A percentile compares a stretch with the other conserved stretches of the same genome.
These are phyloP conservation scores for Kazachstania taianensis DNA, from an alignment of 805 yeast genomes.

Conservation along the genomic window DNA sequence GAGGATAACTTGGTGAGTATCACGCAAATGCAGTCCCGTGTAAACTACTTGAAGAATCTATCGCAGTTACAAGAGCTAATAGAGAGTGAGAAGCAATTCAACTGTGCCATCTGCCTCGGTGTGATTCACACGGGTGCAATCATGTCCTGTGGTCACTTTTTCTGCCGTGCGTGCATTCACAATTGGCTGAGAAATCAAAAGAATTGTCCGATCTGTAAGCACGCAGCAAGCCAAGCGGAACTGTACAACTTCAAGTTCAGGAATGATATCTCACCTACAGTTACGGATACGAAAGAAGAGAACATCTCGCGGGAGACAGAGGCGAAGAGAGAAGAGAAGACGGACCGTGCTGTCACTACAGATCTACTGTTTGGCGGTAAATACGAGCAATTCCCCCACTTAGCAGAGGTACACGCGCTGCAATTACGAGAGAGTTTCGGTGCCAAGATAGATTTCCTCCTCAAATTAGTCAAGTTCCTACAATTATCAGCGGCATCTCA, in stretches of 20 bases:
- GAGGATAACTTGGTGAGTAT: constrained; percentile 17
- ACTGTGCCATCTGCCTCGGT: constrained; percentile 73
- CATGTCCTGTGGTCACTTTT: constrained; percentile 87
- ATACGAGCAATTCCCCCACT: constrained; percentile 17
- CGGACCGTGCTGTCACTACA: too few relatives aligned
- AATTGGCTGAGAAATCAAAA: constrained; percentile 55
- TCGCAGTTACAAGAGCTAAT: constrained; percentile 19
- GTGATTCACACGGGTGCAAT: constrained; percentile 65
- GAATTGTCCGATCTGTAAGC: constrained; percentile 78
- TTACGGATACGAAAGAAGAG: not conserved
- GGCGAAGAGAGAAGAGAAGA: not conserved
- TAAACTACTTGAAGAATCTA: constrained; percentile 41
- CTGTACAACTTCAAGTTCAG: constrained; percentile 57
- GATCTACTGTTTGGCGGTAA: constrained; percentile 8
- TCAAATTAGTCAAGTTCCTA: constrained; percentile 60
- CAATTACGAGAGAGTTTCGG: constrained; percentile 50
- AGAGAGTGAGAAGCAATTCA: constrained; percentile 25
- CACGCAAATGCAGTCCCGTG: constrained; percentile 31
- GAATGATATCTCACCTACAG: constrained; percentile 7
- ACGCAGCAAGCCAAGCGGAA: constrained; percentile 37
- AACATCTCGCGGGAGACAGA: not conserved
- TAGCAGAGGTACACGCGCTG: constrained; percentile 39
- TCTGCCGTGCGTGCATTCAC: constrained; percentile 69
- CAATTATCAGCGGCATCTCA: constrained; percentile 38
- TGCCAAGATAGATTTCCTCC: constrained; percentile 75